phyloP scores from a whole-genome alignment of 2,329 filamentous ascomycete species.

The Ascochyta viciae-villosae region DNA sequence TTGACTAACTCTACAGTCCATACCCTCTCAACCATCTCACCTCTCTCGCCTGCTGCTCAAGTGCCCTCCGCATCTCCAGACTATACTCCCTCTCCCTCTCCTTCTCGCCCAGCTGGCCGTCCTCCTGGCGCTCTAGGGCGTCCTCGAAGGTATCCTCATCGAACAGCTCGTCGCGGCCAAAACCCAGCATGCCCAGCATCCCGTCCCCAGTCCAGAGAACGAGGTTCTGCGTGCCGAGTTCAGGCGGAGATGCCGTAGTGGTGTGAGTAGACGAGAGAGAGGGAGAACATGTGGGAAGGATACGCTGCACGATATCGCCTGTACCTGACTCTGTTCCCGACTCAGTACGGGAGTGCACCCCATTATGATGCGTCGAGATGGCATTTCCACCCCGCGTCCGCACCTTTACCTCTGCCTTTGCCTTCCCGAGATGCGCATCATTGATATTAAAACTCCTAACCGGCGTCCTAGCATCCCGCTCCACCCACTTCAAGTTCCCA shows the following conservation, averaged over 20 bases:
- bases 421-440: constrained; percentile 20
- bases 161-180: constrained; percentile 47
- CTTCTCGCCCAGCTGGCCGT: constrained; percentile 49
- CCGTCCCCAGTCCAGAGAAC: constrained; percentile 87
- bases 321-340: background rate
- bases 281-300: constrained; percentile 65
- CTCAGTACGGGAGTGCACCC: background rate
- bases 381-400: too few species aligned
- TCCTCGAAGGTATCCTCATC: constrained; percentile 42
- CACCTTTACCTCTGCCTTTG: too few species aligned
- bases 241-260: constrained; percentile 6
- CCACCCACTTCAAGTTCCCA: constrained; percentile 87
- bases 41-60: constrained; percentile 81
- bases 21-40: constrained; percentile 75
- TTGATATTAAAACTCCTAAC: constrained; percentile 67
- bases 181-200: constrained; percentile 72
- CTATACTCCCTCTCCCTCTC: constrained; percentile 68
- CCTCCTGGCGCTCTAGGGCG: constrained; percentile 48
- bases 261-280: constrained; percentile 11
- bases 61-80: constrained; percentile 74
- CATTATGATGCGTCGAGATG: too few species aligned
- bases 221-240: constrained; percentile 66
- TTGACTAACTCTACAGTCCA: constrained; percentile 53
- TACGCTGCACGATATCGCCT: constrained; percentile 79
- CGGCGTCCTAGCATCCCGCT: constrained; percentile 73